Conservation (phyloP, 2,329 filamentous ascomycete genomes). For the Seiridium cupressi region DNA sequence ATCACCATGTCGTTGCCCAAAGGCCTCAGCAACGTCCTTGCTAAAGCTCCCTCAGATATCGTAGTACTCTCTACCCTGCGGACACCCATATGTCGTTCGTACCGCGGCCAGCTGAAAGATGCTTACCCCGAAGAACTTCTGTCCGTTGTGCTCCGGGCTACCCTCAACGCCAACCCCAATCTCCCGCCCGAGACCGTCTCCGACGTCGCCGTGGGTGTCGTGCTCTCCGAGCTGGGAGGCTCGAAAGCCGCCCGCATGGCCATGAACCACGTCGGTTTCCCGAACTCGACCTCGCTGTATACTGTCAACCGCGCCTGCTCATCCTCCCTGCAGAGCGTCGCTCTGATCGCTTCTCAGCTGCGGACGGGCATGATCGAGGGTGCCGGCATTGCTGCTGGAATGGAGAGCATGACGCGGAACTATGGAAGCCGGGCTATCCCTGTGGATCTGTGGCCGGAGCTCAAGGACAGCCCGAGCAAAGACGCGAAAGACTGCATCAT, state of each 20-base stretch:
- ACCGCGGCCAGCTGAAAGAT: slow-evolving; percentile 81
- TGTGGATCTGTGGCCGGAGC: slow-evolving; percentile 71
- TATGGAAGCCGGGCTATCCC: slow-evolving; percentile 86
- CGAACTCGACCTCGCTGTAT: slow-evolving; percentile 71
- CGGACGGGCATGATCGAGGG: slow-evolving; percentile 66
- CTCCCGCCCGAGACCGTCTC: slow-evolving; percentile 69
- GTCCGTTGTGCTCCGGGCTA: slow-evolving; percentile 63
- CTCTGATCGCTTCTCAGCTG: slow-evolving; percentile 72
- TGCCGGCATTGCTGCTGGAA: slow-evolving; percentile 78
- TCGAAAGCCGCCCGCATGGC: slow-evolving; percentile 91
- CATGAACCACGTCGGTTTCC: slow-evolving; percentile 77
- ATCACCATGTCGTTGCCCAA: slow-evolving; percentile 51
- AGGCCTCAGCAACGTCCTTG: slow-evolving; percentile 73
- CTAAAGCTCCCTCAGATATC: slow-evolving; percentile 76
- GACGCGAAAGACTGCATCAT: slow-evolving; percentile 86
- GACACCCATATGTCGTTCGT: slow-evolving; percentile 80
- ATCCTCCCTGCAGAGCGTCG: slow-evolving; percentile 74
- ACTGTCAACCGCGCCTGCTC: slow-evolving; percentile 89
- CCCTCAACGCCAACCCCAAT: slow-evolving; percentile 68
- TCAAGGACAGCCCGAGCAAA: slow-evolving; percentile 61
- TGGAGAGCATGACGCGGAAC: slow-evolving; percentile 96
- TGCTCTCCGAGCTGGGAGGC: slow-evolving; percentile 87
- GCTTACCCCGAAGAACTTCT: slow-evolving; percentile 90
- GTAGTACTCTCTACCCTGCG: slow-evolving; percentile 90
- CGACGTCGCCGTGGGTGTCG: slow-evolving; percentile 84